These are phyloP conservation scores for Penicillium angulare DNA, from an alignment of 495 filamentous ascomycete genomes.

Conservation along the genomic window DNA sequence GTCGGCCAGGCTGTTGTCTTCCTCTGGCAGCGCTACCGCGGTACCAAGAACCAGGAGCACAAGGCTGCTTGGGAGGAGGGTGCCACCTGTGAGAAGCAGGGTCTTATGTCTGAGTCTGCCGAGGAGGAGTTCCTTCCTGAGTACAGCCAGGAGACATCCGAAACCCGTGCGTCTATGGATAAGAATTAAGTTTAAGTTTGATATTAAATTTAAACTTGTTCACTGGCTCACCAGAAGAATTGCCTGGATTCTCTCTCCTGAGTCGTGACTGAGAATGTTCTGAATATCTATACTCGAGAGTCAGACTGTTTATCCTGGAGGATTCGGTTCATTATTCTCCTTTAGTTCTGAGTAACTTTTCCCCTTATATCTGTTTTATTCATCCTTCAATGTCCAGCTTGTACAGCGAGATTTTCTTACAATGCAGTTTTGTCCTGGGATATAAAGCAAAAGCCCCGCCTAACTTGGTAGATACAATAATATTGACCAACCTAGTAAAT, in stretches of 20 bases:
- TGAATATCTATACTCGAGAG: background rate
- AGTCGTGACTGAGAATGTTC: background rate
- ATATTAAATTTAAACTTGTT: background rate
- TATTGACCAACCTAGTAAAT: background rate
- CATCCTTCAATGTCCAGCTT: constrained; percentile 17
- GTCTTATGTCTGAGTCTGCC: constrained; percentile 32
- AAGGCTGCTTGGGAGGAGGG: constrained; percentile 35
- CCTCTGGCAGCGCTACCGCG: constrained; percentile 49
- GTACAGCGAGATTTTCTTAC: constrained; percentile 20
- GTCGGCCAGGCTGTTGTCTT: constrained; percentile 50
- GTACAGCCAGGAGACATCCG: constrained; percentile 31
- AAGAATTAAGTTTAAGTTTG: constrained; percentile 25
- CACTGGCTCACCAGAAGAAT: no score
- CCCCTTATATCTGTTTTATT: constrained; percentile 10
- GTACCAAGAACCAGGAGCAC: constrained; percentile 26
- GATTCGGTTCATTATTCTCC: background rate
- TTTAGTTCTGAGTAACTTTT: no score
- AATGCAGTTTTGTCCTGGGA: constrained; percentile 7
- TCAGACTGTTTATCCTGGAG: background rate
- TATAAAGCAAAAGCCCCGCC: background rate
- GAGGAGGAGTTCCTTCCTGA: constrained; percentile 35
- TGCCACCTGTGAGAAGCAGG: constrained; percentile 39
- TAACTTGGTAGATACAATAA: background rate
- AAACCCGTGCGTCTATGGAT: constrained; percentile 19
- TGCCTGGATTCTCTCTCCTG: background rate